phyloP scores from a whole-genome alignment of 176 grass and related monocot species.

The Zea mays region DNA sequence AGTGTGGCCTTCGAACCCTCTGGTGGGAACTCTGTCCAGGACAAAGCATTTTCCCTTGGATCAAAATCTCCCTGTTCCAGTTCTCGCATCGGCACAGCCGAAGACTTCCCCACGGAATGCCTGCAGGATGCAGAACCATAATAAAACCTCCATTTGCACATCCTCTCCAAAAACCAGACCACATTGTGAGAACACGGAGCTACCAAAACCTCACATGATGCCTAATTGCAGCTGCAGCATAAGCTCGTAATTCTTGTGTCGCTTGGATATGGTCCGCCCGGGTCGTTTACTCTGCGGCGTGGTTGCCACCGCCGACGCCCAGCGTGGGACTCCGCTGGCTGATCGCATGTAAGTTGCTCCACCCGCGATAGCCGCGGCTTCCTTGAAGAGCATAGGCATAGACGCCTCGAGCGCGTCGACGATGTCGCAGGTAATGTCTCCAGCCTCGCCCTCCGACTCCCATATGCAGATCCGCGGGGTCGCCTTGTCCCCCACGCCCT shows the following conservation, averaged over 20 bases:
- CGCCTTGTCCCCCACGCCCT: constrained; percentile 49
- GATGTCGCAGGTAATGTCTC: constrained; percentile 98
- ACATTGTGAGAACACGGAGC: not conserved
- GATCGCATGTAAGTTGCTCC: constrained; percentile 27
- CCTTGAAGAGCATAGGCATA: constrained; percentile 70
- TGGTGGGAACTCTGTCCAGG: constrained; percentile 78
- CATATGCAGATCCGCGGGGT: constrained; percentile 96
- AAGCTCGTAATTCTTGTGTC: constrained; percentile 95
- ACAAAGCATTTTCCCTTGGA: constrained; percentile 54
- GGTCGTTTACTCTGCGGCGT: constrained; percentile 70
- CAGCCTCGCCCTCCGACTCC: constrained; percentile 92
- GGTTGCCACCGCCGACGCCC: constrained; percentile 43
- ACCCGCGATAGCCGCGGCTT: constrained; percentile 41
- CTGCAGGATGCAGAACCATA: constrained; percentile 46
- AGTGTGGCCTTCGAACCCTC: constrained; percentile 75
- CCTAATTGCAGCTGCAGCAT: constrained; percentile 94
- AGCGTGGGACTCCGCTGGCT: constrained; percentile 37
- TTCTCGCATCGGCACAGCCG: constrained; percentile 47
- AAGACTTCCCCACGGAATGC: constrained; percentile 69
- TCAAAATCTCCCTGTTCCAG: constrained; percentile 53
- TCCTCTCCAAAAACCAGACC: not conserved
- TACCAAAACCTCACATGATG: constrained; percentile 54
- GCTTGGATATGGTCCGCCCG: constrained; percentile 90
- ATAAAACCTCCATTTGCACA: constrained; percentile 19
- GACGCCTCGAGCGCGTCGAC: constrained; percentile 83